Evolutionary conservation across 768 basidiomycete species (phyloP), one percentile per base, ranked within the genome.

Genomic region (Ramaria sp.): DNA sequence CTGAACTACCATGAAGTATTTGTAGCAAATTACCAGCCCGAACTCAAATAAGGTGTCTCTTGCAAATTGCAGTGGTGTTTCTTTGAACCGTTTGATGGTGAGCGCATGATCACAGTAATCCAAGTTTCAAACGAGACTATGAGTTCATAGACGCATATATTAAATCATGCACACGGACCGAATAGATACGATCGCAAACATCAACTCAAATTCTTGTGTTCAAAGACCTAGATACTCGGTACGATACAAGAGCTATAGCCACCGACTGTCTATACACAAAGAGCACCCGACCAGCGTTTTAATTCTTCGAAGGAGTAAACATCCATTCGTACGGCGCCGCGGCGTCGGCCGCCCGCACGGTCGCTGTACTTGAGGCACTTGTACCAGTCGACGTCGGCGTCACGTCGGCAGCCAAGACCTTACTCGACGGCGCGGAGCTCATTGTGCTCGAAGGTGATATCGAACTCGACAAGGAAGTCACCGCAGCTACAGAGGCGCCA

Each of bases 401-500:
- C 28, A 61, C 62, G 24, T 66, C 61, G 24, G 66, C 61, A n/a
- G 66, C 66, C 56, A 59, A 56, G 36, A 42, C 58, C 13, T 57
- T 57, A n/a, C 52, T 56, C 5, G 60, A 58, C 36, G 57, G 56
- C 28, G 56, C 50, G 34, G 59, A 56, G 7, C 48, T 27, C 53
- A 50, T 58, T 25, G 56, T 47, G 48, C 53, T 50, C 49, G 53
- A 25, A 37, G 52, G 38, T 30, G 44, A 48, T 52, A 55, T 32
- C 45, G 67, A 72, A 78, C 49, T 69, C 70, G 54, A 78, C 53
- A 8, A 71, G 63, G 56, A 78, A 70, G 27, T 69, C 64, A 25
- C 62, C 8, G 71, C 71, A 27, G 78, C 57, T 18, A 70, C 78
- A 4, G 69, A 62, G 1, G 81, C 71, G 8, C 74, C 50, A 20